A percentile compares a stretch with the other conserved stretches of the same genome.
These are phyloP conservation scores for Salix brachista DNA, from an alignment of 345 rosid species.

Conservation along the genomic window DNA sequence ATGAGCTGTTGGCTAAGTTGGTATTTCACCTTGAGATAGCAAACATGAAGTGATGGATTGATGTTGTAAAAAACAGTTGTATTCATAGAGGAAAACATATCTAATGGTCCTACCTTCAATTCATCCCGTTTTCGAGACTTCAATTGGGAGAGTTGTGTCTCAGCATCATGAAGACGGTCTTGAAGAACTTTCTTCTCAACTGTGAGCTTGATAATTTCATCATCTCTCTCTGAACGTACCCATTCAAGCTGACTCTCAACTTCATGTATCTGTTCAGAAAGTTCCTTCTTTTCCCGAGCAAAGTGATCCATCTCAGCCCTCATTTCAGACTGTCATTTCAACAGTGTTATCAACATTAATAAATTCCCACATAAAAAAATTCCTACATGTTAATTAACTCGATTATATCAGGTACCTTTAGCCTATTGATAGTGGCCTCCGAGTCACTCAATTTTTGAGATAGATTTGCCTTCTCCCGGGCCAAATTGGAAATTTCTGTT, in stretches of 20 bases:
- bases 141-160: conserved; percentile 72
- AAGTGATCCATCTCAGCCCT: conserved; percentile 81
- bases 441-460: conserved; percentile 71
- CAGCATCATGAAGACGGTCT: conserved; percentile 95
- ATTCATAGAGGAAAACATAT: neutral
- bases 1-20: neutral
- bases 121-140: conserved; percentile 94
- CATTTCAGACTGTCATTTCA: conserved; percentile 75
- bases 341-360: conserved; percentile 14
- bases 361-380: neutral
- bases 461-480: conserved; percentile 56
- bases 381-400: conserved; percentile 9
- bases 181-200: conserved; percentile 77
- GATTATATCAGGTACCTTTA: conserved; percentile 56
- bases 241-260: conserved; percentile 95
- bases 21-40: neutral
- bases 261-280: conserved; percentile 77
- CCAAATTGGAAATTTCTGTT: conserved; percentile 59
- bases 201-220: conserved; percentile 63
- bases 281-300: conserved; percentile 81
- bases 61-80: neutral
- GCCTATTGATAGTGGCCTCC: conserved; percentile 64
- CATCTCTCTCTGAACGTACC: conserved; percentile 90
- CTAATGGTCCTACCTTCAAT: conserved; percentile 57
- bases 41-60: neutral